Evolutionary conservation across 306 rosid species (phyloP).

Genomic region (Astragalus membranaceus): DNA sequence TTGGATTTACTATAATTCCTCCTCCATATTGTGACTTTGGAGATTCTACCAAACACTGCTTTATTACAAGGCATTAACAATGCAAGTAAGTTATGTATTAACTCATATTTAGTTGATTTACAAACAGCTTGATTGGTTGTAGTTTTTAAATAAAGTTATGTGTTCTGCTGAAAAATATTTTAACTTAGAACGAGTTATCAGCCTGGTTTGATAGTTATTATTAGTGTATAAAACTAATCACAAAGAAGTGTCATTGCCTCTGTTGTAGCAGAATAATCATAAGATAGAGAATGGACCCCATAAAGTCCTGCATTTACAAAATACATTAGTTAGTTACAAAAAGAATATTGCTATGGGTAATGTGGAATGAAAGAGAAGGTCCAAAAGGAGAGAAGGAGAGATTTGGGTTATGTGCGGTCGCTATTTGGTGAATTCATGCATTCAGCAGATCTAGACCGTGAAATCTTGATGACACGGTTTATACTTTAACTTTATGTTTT

Average conservation of each 20-base stretch:
- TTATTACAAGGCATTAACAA: constrained; percentile 15
- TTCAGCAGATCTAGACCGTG: too few relatives aligned
- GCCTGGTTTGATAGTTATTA: too few relatives aligned
- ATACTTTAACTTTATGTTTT: too few relatives aligned
- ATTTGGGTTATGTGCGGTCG: too few relatives aligned
- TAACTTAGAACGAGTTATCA: not conserved
- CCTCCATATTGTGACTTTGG: constrained; percentile 60
- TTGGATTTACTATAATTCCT: constrained; percentile 75
- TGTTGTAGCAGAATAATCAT: constrained; percentile 54
- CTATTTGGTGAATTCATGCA: too few relatives aligned
- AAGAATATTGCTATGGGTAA: not conserved
- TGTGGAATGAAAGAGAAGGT: not conserved
- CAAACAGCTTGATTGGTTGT: not conserved
- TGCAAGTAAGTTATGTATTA: not conserved
- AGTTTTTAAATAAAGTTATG: not conserved
- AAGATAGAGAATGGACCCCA: constrained; percentile 31
- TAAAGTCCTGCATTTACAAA: constrained; percentile 42
- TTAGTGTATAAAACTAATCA: not conserved
- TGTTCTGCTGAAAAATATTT: not conserved
- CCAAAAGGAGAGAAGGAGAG: not conserved
- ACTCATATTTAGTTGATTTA: not conserved
- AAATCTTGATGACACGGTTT: too few relatives aligned
- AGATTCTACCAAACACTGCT: constrained; percentile 62
- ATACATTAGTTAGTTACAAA: not conserved
- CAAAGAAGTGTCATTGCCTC: constrained; percentile 40